Conservation (phyloP, 23 red algal species). For the Chondrus crispus region DNA sequence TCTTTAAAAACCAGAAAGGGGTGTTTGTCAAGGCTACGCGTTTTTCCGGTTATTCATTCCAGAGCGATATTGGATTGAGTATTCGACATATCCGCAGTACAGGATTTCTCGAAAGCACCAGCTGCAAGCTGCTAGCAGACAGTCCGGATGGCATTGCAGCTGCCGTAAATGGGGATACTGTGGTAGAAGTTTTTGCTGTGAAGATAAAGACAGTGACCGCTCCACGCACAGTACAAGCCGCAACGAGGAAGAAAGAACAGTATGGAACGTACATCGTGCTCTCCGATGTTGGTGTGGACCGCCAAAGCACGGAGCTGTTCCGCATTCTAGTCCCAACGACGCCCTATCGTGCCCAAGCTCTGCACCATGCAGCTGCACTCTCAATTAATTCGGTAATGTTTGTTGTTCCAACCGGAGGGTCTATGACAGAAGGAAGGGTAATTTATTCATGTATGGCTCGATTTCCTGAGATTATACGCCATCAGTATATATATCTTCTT, state of each 20-base stretch:
- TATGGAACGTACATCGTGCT: not conserved
- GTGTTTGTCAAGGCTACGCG: not conserved
- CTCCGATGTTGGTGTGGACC: not conserved
- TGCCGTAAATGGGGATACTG: not conserved
- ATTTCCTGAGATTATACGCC: not conserved
- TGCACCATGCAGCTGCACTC: not conserved
- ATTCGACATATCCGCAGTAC: not conserved
- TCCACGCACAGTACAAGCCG: not conserved
- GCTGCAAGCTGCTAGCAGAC: not conserved
- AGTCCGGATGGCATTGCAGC: not conserved
- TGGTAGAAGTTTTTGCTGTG: not conserved
- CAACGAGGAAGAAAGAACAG: not conserved
- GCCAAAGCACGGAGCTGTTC: not conserved
- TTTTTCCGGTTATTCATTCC: not conserved
- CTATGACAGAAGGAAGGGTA: not conserved
- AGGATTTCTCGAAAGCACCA: not conserved
- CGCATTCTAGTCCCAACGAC: not conserved
- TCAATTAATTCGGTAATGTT: not conserved
- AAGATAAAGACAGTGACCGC: not conserved
- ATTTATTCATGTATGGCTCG: not conserved
- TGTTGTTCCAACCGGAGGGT: not conserved
- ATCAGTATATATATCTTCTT: not conserved
- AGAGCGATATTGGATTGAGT: not conserved
- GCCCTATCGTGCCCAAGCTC: not conserved
- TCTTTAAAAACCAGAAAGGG: not conserved